Evolutionary conservation across 2,329 filamentous ascomycete genomes (phyloP).

Genomic region (Metarhizium humberi): DNA sequence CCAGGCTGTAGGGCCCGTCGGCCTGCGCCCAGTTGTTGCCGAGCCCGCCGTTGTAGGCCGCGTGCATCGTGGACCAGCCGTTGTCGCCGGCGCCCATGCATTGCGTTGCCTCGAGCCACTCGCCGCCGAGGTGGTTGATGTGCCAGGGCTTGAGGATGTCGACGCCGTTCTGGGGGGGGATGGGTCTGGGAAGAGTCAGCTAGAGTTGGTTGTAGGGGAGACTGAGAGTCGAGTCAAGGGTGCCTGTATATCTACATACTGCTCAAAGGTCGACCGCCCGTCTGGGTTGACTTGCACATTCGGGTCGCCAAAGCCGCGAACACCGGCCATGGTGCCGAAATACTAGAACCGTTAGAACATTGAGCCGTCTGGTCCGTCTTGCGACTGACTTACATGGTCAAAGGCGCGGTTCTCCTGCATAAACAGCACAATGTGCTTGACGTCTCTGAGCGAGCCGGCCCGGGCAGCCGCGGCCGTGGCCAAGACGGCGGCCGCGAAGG

Average conservation of each 20-base stretch:
- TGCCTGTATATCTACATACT: constrained; percentile 24
- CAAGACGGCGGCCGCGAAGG: constrained; percentile 5
- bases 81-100: constrained; percentile 43
- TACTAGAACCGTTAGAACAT: constrained; percentile 25
- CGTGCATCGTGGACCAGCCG: constrained; percentile 40
- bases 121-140: constrained; percentile 39
- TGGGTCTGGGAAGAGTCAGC: background rate
- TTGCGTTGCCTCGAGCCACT: constrained; percentile 36
- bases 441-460: constrained; percentile 35
- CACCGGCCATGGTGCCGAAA: constrained; percentile 45
- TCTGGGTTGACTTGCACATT: constrained; percentile 18
- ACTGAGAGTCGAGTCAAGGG: no score
- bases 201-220: background rate
- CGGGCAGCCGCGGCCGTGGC: constrained; percentile 11
- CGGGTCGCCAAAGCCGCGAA: constrained; percentile 42
- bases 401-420: constrained; percentile 38
- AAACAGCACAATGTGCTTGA: constrained; percentile 48
- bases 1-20: constrained; percentile 23
- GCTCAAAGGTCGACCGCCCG: constrained; percentile 36
- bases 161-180: constrained; percentile 23
- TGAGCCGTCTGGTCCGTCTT: background rate
- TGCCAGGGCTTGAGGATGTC: constrained; percentile 39
- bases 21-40: constrained; percentile 40
- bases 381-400: constrained; percentile 17
- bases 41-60: constrained; percentile 36